These are phyloP conservation scores for Elaeis oleifera DNA, from an alignment of 202 grass and related monocot genomes.

Conservation along the genomic window DNA sequence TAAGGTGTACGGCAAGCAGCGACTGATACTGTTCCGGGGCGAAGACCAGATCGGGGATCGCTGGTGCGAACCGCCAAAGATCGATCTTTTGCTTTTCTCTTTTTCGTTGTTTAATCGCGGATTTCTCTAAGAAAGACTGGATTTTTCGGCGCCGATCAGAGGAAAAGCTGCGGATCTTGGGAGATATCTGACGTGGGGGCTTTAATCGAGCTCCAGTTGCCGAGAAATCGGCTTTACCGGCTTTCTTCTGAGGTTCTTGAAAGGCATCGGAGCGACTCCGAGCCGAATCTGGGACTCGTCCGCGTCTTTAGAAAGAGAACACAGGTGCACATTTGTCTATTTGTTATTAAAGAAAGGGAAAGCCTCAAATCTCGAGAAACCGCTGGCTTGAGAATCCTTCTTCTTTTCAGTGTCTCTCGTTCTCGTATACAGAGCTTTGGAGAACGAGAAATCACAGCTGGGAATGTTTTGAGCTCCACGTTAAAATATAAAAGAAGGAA, in stretches of 20 bases:
- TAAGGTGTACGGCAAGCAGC: not conserved
- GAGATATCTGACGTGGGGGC: constrained; percentile 4
- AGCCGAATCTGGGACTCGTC: constrained; percentile 13
- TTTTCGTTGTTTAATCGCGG: not conserved
- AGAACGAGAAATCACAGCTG: not conserved
- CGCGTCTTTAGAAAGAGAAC: not conserved
- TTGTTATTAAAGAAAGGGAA: constrained; percentile 4
- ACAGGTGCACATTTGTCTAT: not conserved
- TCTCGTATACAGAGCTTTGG: constrained; percentile 5
- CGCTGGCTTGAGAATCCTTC: constrained; percentile 33
- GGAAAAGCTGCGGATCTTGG: constrained; percentile 29
- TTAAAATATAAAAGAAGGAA: constrained; percentile 8
- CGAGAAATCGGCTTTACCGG: constrained; percentile 46
- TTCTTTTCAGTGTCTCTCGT: constrained; percentile 18
- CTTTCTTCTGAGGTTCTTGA: constrained; percentile 24
- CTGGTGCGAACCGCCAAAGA: constrained; percentile 6
- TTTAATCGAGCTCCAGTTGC: constrained; percentile 62
- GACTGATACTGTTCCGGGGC: not conserved
- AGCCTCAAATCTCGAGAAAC: constrained; percentile 39
- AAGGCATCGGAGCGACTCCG: constrained; percentile 5
- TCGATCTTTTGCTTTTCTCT: constrained; percentile 6
- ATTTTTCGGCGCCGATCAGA: constrained; percentile 23
- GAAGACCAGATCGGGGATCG: not conserved
- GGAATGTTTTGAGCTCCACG: constrained; percentile 14
- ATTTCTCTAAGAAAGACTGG: not conserved